Evolutionary conservation across 345 rosid species (phyloP), one percentile per base, ranked within the genome.

Genomic region (Moringa oleifera): DNA sequence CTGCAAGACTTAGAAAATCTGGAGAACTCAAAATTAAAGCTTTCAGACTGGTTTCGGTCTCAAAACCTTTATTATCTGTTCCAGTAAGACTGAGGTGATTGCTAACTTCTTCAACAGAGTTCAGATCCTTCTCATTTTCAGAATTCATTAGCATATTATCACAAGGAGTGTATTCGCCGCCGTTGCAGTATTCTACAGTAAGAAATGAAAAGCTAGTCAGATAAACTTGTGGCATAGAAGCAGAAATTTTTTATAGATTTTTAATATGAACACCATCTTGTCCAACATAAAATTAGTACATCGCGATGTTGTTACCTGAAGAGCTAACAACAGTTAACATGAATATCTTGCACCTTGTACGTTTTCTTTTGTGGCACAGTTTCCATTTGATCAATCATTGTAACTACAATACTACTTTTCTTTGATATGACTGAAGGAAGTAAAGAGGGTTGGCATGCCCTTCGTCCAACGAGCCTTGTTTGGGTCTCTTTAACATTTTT

Each of bases 1-100:
- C 72, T 28, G 79, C 84, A 19, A 61, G 83, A 54, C 66, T 72
- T 37, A 85, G 55, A 73, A 93, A 85, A 22, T 75, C 69, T 13
- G 68, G 72, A 62, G 73, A 75, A 68, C 46, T 78, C 60, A 75
- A 74, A 36, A 90, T 74, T 64, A 94, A 72, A 28, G 73, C 68
- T 59, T 73, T 79, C 56, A 69, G 64, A 15, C 55, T 24, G 59
- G 55, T 61, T 73, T 76, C 61, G 17, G 55, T 59, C 62, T 45
- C 56, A 63, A 36, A 57, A 73, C 56, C 61, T 58, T 47, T 64
- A 24, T 8, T 23, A n/a, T 74, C 65, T 17, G 22, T 22, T 51
- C 55, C 25, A 4, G 16, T 57, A 1, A 3, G 51, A 51, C 31
- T 58, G n/a, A n/a, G n/a, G 37, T 33, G 37, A 51, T 20, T 55